These are phyloP conservation scores for Neocallimastix lanati DNA, from an alignment of 192 early-diverging fungal species.

Conservation along the genomic window DNA sequence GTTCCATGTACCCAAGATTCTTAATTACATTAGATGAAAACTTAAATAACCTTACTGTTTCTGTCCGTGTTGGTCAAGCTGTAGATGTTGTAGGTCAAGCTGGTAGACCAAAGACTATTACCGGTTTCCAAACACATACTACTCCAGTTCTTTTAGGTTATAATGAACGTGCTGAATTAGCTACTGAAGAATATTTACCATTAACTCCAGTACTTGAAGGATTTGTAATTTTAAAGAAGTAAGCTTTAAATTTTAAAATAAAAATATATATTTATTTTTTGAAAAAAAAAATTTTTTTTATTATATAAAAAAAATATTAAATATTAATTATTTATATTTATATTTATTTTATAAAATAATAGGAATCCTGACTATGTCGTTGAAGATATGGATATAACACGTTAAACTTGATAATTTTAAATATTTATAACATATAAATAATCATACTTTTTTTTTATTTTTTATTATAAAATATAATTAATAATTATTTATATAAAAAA, in stretches of 20 bases:
- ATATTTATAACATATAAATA: too few species aligned
- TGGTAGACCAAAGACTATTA: slow-evolving; percentile 94
- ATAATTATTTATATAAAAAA: too few species aligned
- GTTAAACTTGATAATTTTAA: neutral
- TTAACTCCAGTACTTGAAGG: slow-evolving; percentile 78
- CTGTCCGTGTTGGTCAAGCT: slow-evolving; percentile 92
- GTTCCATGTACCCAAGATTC: slow-evolving; percentile 94
- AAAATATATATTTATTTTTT: too few species aligned
- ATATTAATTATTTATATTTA: too few species aligned
- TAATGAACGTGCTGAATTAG: slow-evolving; percentile 92
- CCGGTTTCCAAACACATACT: slow-evolving; percentile 95
- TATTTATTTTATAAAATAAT: neutral
- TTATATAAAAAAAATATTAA: too few species aligned
- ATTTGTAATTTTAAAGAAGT: slow-evolving; percentile 84
- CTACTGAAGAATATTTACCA: slow-evolving; percentile 86
- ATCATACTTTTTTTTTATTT: too few species aligned
- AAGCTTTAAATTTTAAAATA: too few species aligned
- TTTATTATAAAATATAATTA: too few species aligned
- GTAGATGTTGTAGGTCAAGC: slow-evolving; percentile 99
- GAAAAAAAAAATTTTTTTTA: too few species aligned
- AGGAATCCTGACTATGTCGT: neutral
- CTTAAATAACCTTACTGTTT: slow-evolving; percentile 59
- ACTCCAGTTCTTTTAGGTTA: slow-evolving; percentile 93
- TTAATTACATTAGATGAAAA: slow-evolving; percentile 89
- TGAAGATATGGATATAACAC: neutral